phyloP scores from a whole-genome alignment of 2,329 filamentous ascomycete genomes.

The Fusarium camptoceras region DNA sequence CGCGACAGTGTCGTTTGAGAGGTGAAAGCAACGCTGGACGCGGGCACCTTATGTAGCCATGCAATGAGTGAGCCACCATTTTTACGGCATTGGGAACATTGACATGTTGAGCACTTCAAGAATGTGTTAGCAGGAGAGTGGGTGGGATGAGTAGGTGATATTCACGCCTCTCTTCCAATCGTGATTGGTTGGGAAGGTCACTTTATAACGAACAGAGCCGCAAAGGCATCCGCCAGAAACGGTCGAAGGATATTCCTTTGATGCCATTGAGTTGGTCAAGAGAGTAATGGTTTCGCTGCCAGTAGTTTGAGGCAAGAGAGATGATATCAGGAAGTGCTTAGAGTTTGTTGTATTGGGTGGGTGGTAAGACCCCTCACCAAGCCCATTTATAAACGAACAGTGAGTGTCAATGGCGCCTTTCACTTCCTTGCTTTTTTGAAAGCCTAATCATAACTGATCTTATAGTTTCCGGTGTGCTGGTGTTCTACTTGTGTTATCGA shows the following conservation, averaged over 20 bases:
- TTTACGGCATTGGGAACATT: slow-evolving; percentile 68
- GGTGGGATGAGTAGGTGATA: neutral
- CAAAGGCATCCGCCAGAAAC: slow-evolving; percentile 66
- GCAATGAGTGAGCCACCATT: slow-evolving; percentile 61
- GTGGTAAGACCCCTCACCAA: slow-evolving; percentile 13
- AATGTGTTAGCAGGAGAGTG: slow-evolving; percentile 1
- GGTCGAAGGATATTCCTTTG: slow-evolving; percentile 47
- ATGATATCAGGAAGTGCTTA: slow-evolving; percentile 5
- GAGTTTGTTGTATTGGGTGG: slow-evolving; percentile 5
- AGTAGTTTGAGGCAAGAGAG: neutral
- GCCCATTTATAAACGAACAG: slow-evolving; percentile 26
- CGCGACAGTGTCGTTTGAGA: slow-evolving; percentile 51
- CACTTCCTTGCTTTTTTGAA: slow-evolving; percentile 7
- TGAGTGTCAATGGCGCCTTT: slow-evolving; percentile 49
- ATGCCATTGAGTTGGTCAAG: slow-evolving; percentile 29
- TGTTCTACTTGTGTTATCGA: slow-evolving; percentile 20
- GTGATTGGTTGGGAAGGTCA: slow-evolving; percentile 59
- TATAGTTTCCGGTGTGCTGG: slow-evolving; percentile 17
- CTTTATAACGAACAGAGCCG: slow-evolving; percentile 60
- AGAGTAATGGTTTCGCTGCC: neutral
- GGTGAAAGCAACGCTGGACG: slow-evolving; percentile 52
- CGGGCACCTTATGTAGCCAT: slow-evolving; percentile 54
- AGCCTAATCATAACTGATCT: neutral
- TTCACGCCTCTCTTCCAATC: slow-evolving; percentile 56
- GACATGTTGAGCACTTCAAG: slow-evolving; percentile 59